A percentile compares a stretch with the other conserved stretches of the same genome.
Conservation (phyloP, 768 basidiomycete species). For the Podaxis sp. region DNA sequence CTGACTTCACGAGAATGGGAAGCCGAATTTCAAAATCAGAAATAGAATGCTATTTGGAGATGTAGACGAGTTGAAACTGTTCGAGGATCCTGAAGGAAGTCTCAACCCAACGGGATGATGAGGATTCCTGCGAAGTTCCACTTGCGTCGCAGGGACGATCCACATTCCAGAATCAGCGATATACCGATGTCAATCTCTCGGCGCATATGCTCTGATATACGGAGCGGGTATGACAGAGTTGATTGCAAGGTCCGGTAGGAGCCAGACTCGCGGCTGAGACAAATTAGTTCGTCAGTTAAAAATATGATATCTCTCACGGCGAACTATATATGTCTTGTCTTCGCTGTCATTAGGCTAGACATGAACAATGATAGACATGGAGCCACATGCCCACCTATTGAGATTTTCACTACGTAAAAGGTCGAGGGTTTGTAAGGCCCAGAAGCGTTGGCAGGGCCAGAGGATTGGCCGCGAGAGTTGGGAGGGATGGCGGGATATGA, state of each 20-base stretch:
- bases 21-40: conserved; percentile 4
- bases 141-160: no score
- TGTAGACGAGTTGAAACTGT: no score
- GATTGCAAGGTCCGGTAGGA: background rate
- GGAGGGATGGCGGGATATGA: background rate
- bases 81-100: no score
- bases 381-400: background rate
- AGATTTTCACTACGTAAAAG: background rate
- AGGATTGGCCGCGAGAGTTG: background rate
- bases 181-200: no score
- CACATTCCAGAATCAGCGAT: no score
- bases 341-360: background rate
- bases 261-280: background rate
- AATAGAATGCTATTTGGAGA: background rate
- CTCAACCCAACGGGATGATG: no score
- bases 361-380: background rate
- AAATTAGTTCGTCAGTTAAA: background rate
- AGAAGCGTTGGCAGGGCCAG: background rate
- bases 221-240: background rate
- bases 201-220: no score
- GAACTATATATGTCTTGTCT: background rate
- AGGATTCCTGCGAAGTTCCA: no score
- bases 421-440: background rate
- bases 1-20: background rate
- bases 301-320: background rate